Conservation (phyloP, 2,329 filamentous ascomycete species). For the Colletotrichum noveboracense region DNA sequence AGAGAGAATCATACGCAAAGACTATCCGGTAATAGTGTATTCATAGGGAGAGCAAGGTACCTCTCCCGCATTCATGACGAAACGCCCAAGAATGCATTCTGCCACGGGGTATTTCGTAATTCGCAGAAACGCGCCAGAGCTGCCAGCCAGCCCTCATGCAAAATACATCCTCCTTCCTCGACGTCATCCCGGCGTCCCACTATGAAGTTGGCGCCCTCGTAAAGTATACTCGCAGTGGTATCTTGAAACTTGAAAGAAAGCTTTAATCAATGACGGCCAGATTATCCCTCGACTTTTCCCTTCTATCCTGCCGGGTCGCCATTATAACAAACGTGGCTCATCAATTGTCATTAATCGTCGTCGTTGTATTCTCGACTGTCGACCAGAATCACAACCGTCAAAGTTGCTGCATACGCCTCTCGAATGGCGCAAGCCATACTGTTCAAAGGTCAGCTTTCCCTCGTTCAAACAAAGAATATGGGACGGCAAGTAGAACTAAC, state of each 20-base stretch:
- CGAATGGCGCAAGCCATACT: conserved; percentile 77
- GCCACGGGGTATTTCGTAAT: conserved; percentile 8
- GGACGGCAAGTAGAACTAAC: conserved; percentile 43
- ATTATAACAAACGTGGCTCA: not conserved
- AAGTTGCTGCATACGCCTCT: conserved; percentile 75
- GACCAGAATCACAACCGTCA: conserved; percentile 75
- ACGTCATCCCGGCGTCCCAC: not conserved
- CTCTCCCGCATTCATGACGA: not conserved
- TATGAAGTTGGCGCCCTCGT: not conserved
- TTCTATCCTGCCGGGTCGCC: not conserved
- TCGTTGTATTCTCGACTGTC: conserved; percentile 42
- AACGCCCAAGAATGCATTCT: conserved; percentile 18
- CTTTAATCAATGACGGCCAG: not conserved
- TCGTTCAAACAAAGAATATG: not conserved
- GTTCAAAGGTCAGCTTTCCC: not conserved
- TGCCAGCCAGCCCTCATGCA: not conserved
- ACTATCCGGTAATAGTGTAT: not conserved
- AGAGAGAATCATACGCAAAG: not conserved
- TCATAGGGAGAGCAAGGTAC: not conserved
- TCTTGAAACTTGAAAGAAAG: conserved; percentile 10
- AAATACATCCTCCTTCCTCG: not conserved
- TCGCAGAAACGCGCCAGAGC: not conserved
- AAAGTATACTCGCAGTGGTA: conserved; percentile 17
- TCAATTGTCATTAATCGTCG: conserved; percentile 13
- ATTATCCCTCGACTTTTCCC: not conserved